Percentiles rank a stretch among this genome's conserved stretches.
Evolutionary conservation across 73 alveolate genomes (phyloP).

Genomic region (Paramecium sexaurelia): DNA sequence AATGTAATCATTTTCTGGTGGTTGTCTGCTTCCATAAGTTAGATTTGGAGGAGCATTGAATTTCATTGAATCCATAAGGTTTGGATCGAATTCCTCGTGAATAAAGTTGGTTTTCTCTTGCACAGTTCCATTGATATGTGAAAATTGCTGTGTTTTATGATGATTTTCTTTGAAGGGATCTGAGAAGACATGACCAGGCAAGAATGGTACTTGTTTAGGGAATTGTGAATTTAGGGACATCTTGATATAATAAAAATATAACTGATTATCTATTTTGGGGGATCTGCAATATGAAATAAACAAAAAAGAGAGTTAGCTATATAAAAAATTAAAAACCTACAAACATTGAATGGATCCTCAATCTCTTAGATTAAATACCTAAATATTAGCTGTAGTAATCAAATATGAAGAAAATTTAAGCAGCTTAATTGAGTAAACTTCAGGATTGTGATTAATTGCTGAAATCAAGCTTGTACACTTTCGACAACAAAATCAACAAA

Average conservation of each 20-base stretch:
- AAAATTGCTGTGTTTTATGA: slow-evolving; percentile 65
- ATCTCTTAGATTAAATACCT: slow-evolving; percentile 47
- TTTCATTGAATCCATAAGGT: slow-evolving; percentile 66
- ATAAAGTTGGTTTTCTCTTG: slow-evolving; percentile 61
- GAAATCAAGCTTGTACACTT: not conserved
- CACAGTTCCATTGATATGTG: slow-evolving; percentile 46
- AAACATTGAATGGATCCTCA: slow-evolving; percentile 52
- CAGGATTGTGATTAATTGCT: slow-evolving; percentile 49
- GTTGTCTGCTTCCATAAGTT: slow-evolving; percentile 65
- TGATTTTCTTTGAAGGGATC: slow-evolving; percentile 69
- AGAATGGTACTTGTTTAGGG: slow-evolving; percentile 60
- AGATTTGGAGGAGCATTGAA: slow-evolving; percentile 61
- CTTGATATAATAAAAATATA: not conserved
- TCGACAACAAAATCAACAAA: not conserved
- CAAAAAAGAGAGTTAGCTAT: not conserved
- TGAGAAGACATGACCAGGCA: slow-evolving; percentile 69
- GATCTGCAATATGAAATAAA: slow-evolving; percentile 47
- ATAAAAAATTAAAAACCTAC: not conserved
- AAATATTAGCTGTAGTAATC: not conserved
- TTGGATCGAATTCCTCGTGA: slow-evolving; percentile 62
- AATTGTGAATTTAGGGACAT: slow-evolving; percentile 30
- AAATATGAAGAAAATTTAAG: not conserved
- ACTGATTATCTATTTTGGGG: slow-evolving; percentile 12
- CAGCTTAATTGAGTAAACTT: not conserved
- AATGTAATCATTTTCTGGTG: slow-evolving; percentile 87